Percentiles rank a stretch among this genome's conserved stretches.
Evolutionary conservation across 805 yeast species (phyloP).

Genomic region (Peterozyma toletana): DNA sequence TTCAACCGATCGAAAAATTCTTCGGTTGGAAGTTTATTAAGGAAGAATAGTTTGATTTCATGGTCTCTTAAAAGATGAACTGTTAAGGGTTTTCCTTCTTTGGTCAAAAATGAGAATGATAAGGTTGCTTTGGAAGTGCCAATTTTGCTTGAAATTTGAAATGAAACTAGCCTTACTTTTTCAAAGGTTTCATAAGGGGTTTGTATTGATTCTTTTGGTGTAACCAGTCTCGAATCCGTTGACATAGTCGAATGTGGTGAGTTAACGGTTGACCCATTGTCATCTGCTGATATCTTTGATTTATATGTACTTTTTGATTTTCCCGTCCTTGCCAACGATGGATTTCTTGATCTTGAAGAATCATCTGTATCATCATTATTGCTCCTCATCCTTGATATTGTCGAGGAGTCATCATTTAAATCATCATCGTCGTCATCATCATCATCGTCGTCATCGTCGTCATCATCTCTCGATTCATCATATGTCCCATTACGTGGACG

Average conservation of each 20-base stretch:
- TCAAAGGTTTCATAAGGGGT: slow-evolving; percentile 6
- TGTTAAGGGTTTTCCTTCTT: slow-evolving; percentile 5
- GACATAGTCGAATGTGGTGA: neutral
- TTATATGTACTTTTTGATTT: no score
- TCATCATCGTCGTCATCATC: slow-evolving; percentile 2
- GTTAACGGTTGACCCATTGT: neutral
- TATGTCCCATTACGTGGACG: slow-evolving; percentile 1
- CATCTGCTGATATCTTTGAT: neutral
- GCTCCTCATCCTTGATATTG: no score
- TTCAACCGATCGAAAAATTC: slow-evolving; percentile 5
- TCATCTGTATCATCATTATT: no score
- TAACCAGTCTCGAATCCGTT: neutral
- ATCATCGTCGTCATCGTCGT: neutral
- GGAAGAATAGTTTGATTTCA: slow-evolving; percentile 7
- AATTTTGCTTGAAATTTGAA: slow-evolving; percentile 7
- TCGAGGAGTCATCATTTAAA: no score
- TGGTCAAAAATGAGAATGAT: slow-evolving; percentile 7
- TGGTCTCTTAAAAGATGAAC: slow-evolving; percentile 8
- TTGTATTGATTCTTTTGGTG: neutral
- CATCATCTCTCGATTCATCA: slow-evolving; percentile 1
- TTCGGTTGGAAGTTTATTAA: slow-evolving; percentile 1
- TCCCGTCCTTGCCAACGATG: no score
- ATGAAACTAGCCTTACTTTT: slow-evolving; percentile 7
- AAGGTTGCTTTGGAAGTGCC: slow-evolving; percentile 6
- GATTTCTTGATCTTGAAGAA: no score